A percentile compares a stretch with the other conserved stretches of the same genome.
phyloP scores from a whole-genome alignment of 179 eudicot species.

The Silene noctiflora region DNA sequence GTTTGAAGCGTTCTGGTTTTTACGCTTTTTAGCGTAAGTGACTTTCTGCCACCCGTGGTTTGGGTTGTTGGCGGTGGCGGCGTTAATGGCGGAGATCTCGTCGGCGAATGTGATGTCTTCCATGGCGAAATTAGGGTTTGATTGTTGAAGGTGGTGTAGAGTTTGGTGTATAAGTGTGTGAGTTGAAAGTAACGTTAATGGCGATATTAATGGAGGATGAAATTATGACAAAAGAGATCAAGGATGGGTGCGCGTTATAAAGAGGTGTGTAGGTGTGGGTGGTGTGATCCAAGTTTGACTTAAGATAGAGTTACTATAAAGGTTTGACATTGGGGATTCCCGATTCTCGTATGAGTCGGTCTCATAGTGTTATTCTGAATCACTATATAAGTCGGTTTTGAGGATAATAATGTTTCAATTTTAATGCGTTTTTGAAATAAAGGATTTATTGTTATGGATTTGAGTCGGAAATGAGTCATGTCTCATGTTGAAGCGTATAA shows the following conservation, averaged over 20 bases:
- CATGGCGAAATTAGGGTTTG: slow-evolving; percentile 27
- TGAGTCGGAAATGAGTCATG: too few relatives aligned
- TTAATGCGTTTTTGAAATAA: too few relatives aligned
- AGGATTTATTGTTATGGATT: too few relatives aligned
- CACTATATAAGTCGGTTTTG: too few relatives aligned
- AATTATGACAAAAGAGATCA: neutral
- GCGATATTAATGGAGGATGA: neutral
- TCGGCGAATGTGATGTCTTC: slow-evolving; percentile 18
- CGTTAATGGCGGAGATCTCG: slow-evolving; percentile 15
- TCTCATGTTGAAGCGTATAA: too few relatives aligned
- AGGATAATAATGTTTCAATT: too few relatives aligned
- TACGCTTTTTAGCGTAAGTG: slow-evolving; percentile 45
- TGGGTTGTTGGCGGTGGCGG: slow-evolving; percentile 19
- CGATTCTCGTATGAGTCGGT: neutral
- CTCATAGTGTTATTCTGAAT: too few relatives aligned
- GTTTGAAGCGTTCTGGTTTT: slow-evolving; percentile 33
- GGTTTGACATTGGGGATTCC: neutral
- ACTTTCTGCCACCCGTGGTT: slow-evolving; percentile 75
- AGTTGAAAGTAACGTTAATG: neutral
- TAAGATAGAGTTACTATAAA: neutral
- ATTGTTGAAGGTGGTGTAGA: neutral
- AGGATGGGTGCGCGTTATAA: slow-evolving; percentile 3
- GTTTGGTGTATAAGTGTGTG: neutral
- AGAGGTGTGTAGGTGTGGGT: neutral
- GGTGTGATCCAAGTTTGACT: neutral